Conservation (phyloP, 2,329 filamentous ascomycete genomes). For the Talaromyces sp. region DNA sequence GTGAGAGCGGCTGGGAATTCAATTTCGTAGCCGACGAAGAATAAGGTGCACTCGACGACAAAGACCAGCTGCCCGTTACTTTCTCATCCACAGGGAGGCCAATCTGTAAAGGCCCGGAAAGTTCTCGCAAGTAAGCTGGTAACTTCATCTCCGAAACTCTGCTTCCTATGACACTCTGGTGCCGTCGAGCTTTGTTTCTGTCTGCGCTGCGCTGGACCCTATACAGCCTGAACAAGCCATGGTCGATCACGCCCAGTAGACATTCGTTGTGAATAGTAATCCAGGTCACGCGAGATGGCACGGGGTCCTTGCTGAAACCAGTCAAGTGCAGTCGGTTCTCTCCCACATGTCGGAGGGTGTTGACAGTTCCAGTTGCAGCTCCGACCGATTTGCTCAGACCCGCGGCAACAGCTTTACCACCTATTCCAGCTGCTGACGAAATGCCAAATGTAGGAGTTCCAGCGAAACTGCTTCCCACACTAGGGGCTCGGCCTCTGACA, state of each 20-base stretch:
- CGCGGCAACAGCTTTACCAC: conserved; percentile 43
- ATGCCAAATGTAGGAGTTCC: conserved; percentile 39
- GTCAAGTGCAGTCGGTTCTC: conserved; percentile 44
- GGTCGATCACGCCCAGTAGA: conserved; percentile 41
- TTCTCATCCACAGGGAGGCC: conserved; percentile 45
- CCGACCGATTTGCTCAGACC: conserved; percentile 46
- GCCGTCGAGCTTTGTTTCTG: conserved; percentile 49
- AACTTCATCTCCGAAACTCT: conserved; percentile 64
- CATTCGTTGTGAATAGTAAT: conserved; percentile 36
- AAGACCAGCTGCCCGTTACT: conserved; percentile 35
- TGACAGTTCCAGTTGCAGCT: conserved; percentile 43
- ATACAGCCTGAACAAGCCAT: conserved; percentile 40
- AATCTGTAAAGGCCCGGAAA: conserved; percentile 52
- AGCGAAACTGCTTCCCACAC: conserved; percentile 38
- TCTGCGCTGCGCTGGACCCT: conserved; percentile 37
- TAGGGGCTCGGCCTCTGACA: conserved; percentile 51
- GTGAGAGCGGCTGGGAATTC: conserved; percentile 53
- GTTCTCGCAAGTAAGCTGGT: conserved; percentile 55
- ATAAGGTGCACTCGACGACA: conserved; percentile 36
- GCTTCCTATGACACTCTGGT: conserved; percentile 48
- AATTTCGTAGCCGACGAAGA: conserved; percentile 31
- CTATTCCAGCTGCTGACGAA: conserved; percentile 41
- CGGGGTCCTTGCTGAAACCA: conserved; percentile 31
- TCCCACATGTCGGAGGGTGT: conserved; percentile 42
- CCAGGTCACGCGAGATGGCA: conserved; percentile 42